Evolutionary conservation across 306 rosid genomes (phyloP).

Genomic region (Prunus mume): DNA sequence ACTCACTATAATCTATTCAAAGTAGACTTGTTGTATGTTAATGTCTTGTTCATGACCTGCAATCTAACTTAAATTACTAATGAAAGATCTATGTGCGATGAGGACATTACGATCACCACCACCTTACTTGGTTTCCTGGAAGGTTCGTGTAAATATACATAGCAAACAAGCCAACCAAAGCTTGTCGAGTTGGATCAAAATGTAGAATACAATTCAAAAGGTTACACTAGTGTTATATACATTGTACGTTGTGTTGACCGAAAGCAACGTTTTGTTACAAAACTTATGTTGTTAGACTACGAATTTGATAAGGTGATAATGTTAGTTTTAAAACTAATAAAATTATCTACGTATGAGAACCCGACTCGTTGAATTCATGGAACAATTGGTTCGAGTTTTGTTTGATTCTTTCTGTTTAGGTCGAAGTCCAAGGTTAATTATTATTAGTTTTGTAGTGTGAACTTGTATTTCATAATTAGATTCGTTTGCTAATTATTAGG

Average conservation of each 20-base stretch:
- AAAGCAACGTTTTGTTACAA: too few relatives aligned
- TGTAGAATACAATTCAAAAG: background rate
- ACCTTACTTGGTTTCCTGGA: conserved; percentile 14
- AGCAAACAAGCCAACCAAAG: conserved; percentile 10
- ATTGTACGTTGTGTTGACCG: background rate
- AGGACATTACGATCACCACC: conserved; percentile 9
- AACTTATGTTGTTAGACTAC: background rate
- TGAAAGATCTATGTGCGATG: background rate
- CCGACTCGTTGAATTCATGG: background rate
- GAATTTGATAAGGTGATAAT: background rate
- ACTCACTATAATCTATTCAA: background rate
- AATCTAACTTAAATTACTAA: background rate
- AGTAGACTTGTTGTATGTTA: background rate
- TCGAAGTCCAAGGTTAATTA: background rate
- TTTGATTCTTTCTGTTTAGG: background rate
- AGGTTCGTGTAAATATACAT: background rate
- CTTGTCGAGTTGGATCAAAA: conserved; percentile 7
- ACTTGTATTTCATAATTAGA: conserved; percentile 27
- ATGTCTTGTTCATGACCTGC: background rate
- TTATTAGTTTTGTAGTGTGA: background rate
- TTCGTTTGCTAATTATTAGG: conserved; percentile 26
- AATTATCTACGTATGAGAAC: background rate
- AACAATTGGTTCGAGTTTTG: background rate
- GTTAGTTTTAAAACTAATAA: too few relatives aligned
- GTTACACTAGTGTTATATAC: background rate